Evolutionary conservation across 805 yeast genomes (phyloP).

Genomic region (Metschnikowia koreensis): DNA sequence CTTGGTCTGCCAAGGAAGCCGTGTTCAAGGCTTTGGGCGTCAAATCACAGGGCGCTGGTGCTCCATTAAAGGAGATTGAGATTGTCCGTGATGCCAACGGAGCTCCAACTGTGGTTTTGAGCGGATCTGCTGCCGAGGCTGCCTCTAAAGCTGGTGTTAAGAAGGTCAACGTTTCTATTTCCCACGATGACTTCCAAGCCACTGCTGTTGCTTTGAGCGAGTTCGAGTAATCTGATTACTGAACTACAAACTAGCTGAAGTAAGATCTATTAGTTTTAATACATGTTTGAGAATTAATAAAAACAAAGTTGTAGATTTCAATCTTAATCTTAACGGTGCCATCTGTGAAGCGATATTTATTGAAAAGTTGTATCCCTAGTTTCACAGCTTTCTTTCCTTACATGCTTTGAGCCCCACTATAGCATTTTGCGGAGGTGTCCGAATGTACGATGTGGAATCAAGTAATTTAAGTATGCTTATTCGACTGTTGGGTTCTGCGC

Average conservation of each 20-base stretch:
- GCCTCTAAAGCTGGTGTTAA: constrained; percentile 70
- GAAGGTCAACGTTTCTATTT: constrained; percentile 80
- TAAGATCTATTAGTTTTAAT: background rate
- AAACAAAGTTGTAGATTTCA: no score
- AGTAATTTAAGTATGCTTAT: no score
- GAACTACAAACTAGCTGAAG: constrained; percentile 14
- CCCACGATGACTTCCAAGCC: constrained; percentile 96
- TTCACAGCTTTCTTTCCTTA: no score
- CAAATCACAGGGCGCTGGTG: constrained; percentile 90
- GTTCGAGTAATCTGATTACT: constrained; percentile 21
- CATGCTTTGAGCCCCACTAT: no score
- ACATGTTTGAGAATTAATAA: no score
- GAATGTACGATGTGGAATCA: no score
- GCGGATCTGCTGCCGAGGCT: constrained; percentile 73
- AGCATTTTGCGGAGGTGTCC: no score
- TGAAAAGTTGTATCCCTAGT: no score
- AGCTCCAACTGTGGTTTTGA: constrained; percentile 76
- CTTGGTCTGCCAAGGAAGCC: constrained; percentile 99
- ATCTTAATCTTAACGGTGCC: no score
- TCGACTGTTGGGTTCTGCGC: no score
- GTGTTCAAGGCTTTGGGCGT: constrained; percentile 95
- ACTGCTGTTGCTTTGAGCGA: constrained; percentile 91
- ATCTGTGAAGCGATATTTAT: no score
- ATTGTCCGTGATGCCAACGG: constrained; percentile 69
- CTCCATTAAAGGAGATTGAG: constrained; percentile 88